Percentiles rank a stretch among this genome's conserved stretches.
Evolutionary conservation across 352 stramenopile genomes (phyloP).

Genomic region (Globisporangium ultimum): DNA sequence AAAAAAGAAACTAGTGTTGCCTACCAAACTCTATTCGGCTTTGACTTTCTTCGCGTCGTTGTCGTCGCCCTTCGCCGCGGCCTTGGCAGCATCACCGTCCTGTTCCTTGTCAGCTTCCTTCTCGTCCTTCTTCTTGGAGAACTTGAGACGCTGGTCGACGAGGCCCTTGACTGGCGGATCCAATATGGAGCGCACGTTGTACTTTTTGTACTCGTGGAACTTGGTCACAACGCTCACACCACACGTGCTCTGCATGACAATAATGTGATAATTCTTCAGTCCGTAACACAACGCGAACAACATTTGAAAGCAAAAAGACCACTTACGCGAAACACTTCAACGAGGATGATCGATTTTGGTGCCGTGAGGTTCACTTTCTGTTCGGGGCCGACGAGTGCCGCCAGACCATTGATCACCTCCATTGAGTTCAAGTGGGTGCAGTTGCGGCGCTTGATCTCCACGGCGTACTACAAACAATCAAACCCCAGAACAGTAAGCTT

Average conservation of each 20-base stretch:
- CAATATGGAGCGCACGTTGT: conserved; percentile 73
- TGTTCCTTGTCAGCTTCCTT: conserved; percentile 17
- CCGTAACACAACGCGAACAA: not conserved
- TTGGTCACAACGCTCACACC: conserved; percentile 70
- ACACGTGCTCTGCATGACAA: conserved; percentile 42
- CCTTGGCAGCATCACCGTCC: not conserved
- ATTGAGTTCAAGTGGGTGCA: conserved; percentile 68
- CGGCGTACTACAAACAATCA: conserved; percentile 26
- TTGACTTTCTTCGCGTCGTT: conserved; percentile 12
- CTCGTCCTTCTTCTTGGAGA: conserved; percentile 12
- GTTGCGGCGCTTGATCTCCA: conserved; percentile 81
- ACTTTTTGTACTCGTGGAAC: conserved; percentile 75
- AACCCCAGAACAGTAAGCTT: not conserved
- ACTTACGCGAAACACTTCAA: conserved; percentile 68
- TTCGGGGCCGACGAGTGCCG: conserved; percentile 42
- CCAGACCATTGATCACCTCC: conserved; percentile 71
- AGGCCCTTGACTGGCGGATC: conserved; percentile 40
- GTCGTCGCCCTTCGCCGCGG: conserved; percentile 4
- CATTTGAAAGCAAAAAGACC: not conserved
- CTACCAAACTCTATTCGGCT: conserved; percentile 9
- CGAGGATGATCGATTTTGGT: conserved; percentile 54
- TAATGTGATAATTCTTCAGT: not conserved
- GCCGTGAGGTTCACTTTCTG: conserved; percentile 80
- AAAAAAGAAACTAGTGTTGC: conserved; percentile 3
- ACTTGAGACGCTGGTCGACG: conserved; percentile 26